phyloP scores from a whole-genome alignment of 2,329 filamentous ascomycete species.

The Monosporascus sp. region DNA sequence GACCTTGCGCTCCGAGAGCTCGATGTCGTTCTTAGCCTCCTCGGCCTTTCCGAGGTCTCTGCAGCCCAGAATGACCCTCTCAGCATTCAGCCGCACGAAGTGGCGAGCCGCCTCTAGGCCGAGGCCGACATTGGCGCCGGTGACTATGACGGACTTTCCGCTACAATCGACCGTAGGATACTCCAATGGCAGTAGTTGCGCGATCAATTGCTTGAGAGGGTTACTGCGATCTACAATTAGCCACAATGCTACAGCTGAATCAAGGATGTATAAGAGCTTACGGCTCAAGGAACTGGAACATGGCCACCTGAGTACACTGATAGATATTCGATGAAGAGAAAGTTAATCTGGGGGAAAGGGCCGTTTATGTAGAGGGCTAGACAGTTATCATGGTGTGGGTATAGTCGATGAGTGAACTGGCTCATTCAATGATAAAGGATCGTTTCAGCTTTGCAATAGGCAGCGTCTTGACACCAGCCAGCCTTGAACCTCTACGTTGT shows the following conservation, averaged over 20 bases:
- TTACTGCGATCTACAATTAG: neutral
- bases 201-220: neutral
- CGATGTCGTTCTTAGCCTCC: constrained; percentile 32
- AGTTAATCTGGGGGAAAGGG: neutral
- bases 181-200: neutral
- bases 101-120: constrained; percentile 38
- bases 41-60: constrained; percentile 36
- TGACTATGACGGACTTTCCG: constrained; percentile 35
- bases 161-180: constrained; percentile 19
- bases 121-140: constrained; percentile 38
- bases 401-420: too few species aligned
- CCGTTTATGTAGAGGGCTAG: neutral
- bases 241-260: neutral
- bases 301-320: neutral
- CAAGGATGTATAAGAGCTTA: neutral
- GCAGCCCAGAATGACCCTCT: constrained; percentile 37
- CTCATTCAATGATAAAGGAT: neutral
- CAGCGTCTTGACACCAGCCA: neutral
- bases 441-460: neutral
- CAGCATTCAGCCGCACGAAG: constrained; percentile 33
- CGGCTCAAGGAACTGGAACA: neutral
- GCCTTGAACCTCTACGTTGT: neutral
- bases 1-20: constrained; percentile 17
- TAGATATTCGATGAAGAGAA: too few species aligned
- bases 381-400: too few species aligned